Evolutionary conservation across 2,329 filamentous ascomycete species (phyloP).

Genomic region (Ascochyta clinopodiicola): DNA sequence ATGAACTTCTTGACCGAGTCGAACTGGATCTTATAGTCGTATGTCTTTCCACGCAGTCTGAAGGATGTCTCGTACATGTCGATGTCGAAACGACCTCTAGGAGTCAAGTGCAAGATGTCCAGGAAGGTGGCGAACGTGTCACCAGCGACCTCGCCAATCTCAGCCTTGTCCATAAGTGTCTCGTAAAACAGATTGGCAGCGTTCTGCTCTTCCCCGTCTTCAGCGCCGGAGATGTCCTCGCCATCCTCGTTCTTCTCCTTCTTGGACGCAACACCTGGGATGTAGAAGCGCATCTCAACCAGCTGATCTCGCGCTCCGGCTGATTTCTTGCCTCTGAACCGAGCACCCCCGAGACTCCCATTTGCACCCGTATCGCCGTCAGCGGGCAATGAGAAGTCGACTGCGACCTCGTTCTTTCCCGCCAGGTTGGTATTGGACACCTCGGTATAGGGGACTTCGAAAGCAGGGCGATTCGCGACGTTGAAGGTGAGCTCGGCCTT

Average conservation of each 20-base stretch:
- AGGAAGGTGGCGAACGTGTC: conserved; percentile 98
- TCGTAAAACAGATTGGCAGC: conserved; percentile 98
- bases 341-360: conserved; percentile 74
- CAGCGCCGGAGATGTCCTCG: conserved; percentile 64
- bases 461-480: conserved; percentile 93
- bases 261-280: conserved; percentile 81
- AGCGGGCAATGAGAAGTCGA: conserved; percentile 84
- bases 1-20: conserved; percentile 99
- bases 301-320: conserved; percentile 89
- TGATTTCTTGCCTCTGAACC: conserved; percentile 83
- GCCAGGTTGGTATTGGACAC: conserved; percentile 98
- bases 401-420: conserved; percentile 95
- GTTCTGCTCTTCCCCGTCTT: conserved; percentile 80
- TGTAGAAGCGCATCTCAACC: conserved; percentile 99
- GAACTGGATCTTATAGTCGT: conserved; percentile 99
- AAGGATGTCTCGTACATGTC: conserved; percentile 99
- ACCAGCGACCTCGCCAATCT: conserved; percentile 98
- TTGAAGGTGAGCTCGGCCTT: conserved; percentile 96
- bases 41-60: conserved; percentile 95
- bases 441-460: conserved; percentile 96
- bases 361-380: conserved; percentile 77
- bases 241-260: conserved; percentile 74
- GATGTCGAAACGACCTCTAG: conserved; percentile 98
- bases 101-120: conserved; percentile 95
- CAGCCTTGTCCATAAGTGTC: conserved; percentile 95